Evolutionary conservation across 805 yeast genomes (phyloP).

Genomic region (Ogataea angusta): DNA sequence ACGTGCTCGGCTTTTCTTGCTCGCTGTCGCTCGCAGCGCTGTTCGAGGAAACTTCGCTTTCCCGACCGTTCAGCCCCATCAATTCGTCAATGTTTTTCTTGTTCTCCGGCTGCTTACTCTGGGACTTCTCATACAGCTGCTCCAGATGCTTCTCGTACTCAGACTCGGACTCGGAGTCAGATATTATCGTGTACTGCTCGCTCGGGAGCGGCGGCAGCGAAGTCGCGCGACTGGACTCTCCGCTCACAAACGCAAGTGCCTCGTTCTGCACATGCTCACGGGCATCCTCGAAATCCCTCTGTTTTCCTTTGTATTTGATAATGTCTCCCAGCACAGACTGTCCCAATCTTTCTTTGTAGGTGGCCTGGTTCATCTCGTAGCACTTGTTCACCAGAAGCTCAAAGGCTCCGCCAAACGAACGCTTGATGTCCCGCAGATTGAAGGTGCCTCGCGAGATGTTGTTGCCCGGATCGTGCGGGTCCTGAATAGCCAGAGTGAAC

Average conservation of each 20-base stretch:
- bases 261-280: conserved; percentile 59
- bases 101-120: conserved; percentile 11
- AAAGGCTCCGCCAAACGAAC: conserved; percentile 87
- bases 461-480: conserved; percentile 81
- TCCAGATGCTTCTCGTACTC: conserved; percentile 14
- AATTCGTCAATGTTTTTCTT: conserved; percentile 21
- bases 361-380: conserved; percentile 63
- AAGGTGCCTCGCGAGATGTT: conserved; percentile 84
- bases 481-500: conserved; percentile 75
- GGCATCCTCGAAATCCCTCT: conserved; percentile 75
- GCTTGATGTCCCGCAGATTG: conserved; percentile 72
- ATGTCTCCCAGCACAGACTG: conserved; percentile 77
- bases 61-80: conserved; percentile 23
- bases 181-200: conserved; percentile 29
- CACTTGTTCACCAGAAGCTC: conserved; percentile 73
- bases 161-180: conserved; percentile 28
- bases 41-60: conserved; percentile 12
- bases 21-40: conserved; percentile 17
- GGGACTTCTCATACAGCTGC: conserved; percentile 20
- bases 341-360: conserved; percentile 65
- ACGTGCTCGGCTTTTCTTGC: conserved; percentile 16
- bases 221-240: conserved; percentile 12
- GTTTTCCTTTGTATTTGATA: conserved; percentile 69
- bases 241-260: conserved; percentile 41
- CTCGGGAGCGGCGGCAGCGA: conserved; percentile 33